A percentile compares a stretch with the other conserved stretches of the same genome.
These are phyloP conservation scores for Schwanniomyces occidentalis DNA, from an alignment of 805 yeast genomes.

Conservation along the genomic window DNA sequence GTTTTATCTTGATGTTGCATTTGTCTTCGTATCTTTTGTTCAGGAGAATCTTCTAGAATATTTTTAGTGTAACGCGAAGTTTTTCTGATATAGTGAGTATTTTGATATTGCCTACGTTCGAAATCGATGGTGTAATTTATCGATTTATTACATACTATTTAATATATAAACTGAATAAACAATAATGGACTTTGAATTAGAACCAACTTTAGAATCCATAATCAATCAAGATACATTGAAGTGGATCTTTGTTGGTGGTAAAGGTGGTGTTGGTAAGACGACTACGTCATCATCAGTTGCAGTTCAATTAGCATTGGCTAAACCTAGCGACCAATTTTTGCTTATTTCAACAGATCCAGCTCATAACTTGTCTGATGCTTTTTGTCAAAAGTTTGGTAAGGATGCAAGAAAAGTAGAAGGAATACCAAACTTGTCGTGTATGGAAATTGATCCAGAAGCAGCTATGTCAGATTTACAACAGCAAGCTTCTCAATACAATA, in stretches of 20 bases:
- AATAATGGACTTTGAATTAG: constrained; percentile 58
- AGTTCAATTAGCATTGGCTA: constrained; percentile 82
- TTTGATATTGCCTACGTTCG: too few relatives aligned
- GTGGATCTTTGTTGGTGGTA: constrained; percentile 99
- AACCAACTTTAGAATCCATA: constrained; percentile 70
- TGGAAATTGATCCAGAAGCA: constrained; percentile 98
- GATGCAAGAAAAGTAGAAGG: constrained; percentile 96
- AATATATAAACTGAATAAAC: background rate
- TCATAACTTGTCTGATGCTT: constrained; percentile 95
- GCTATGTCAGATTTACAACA: constrained; percentile 80
- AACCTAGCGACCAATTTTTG: constrained; percentile 79
- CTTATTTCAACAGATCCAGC: constrained; percentile 98
- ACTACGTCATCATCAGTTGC: constrained; percentile 96
- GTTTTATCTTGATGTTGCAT: too few relatives aligned
- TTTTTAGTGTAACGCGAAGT: too few relatives aligned
- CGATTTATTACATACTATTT: too few relatives aligned
- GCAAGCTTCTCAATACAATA: constrained; percentile 57
- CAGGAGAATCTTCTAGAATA: too few relatives aligned
- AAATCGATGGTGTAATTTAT: too few relatives aligned
- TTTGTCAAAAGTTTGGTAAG: constrained; percentile 96
- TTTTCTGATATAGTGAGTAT: too few relatives aligned
- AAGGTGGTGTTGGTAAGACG: constrained; percentile 99
- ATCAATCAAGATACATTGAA: constrained; percentile 66
- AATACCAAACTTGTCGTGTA: constrained; percentile 82
- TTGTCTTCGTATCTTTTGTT: too few relatives aligned